phyloP scores from a whole-genome alignment of 305 asterid species.

The Fraxinus xanthoxyloides region DNA sequence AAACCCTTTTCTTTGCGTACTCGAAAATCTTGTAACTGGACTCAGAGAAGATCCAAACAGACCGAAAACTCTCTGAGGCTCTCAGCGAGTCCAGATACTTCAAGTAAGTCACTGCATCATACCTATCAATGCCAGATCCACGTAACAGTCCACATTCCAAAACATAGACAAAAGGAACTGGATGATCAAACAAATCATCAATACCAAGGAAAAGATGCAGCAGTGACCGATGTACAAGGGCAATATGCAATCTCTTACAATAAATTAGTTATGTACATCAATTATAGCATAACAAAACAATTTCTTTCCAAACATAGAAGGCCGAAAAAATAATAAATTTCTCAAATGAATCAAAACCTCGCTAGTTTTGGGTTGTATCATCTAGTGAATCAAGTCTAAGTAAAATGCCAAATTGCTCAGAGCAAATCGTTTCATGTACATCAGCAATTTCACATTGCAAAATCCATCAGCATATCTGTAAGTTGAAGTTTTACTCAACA shows the following conservation, averaged over 20 bases:
- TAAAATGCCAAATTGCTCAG: conserved; percentile 5
- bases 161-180: neutral
- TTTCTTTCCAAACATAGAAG: neutral
- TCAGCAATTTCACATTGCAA: conserved; percentile 6
- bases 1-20: conserved; percentile 91
- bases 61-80: conserved; percentile 97
- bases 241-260: neutral
- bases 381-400: conserved; percentile 7
- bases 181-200: neutral
- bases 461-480: neutral
- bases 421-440: conserved; percentile 5
- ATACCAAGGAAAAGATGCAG: neutral
- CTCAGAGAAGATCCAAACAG: conserved; percentile 97
- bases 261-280: neutral
- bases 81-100: conserved; percentile 95
- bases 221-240: neutral
- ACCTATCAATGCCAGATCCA: conserved; percentile 44
- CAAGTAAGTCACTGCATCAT: conserved; percentile 90
- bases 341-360: neutral
- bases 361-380: neutral
- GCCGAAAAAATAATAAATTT: neutral
- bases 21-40: conserved; percentile 96
- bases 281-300: neutral
- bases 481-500: neutral
- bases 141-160: neutral